Conservation (phyloP, 2,329 filamentous ascomycete genomes). For the Trichoderma pleuroti region DNA sequence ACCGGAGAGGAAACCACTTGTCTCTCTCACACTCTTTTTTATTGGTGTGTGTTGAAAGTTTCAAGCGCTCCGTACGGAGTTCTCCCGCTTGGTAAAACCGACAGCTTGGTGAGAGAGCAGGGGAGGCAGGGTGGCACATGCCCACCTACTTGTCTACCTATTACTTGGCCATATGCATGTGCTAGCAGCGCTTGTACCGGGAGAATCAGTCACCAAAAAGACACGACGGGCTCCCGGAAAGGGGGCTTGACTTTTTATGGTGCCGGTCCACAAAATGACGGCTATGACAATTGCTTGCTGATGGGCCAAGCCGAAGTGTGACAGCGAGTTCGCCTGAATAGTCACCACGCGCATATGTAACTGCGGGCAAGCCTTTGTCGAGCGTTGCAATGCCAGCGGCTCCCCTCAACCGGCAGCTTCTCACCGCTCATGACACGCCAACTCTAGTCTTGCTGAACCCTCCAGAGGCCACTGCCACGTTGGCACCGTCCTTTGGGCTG, state of each 20-base stretch:
- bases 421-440: slow-evolving; percentile 18
- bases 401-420: slow-evolving; percentile 4
- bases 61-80: neutral
- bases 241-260: slow-evolving; percentile 4
- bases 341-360: slow-evolving; percentile 16
- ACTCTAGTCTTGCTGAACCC: neutral
- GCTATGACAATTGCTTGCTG: slow-evolving; percentile 8
- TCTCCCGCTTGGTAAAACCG: slow-evolving; percentile 10
- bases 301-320: slow-evolving; percentile 14
- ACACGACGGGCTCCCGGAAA: neutral
- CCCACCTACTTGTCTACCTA: neutral
- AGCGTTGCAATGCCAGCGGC: slow-evolving; percentile 4
- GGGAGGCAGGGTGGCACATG: slow-evolving; percentile 7
- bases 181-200: slow-evolving; percentile 3
- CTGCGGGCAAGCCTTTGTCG: slow-evolving; percentile 9
- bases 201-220: neutral
- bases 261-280: slow-evolving; percentile 15
- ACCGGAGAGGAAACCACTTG: neutral
- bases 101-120: slow-evolving; percentile 14
- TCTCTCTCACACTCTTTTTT: neutral
- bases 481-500: slow-evolving; percentile 5
- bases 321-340: slow-evolving; percentile 13
- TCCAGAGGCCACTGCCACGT: slow-evolving; percentile 12
- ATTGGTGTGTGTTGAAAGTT: neutral
- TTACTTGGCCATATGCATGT: slow-evolving; percentile 12